Percentiles rank a stretch among this genome's conserved stretches.
Conservation (phyloP, 345 rosid species). For the Clausena lansium region DNA sequence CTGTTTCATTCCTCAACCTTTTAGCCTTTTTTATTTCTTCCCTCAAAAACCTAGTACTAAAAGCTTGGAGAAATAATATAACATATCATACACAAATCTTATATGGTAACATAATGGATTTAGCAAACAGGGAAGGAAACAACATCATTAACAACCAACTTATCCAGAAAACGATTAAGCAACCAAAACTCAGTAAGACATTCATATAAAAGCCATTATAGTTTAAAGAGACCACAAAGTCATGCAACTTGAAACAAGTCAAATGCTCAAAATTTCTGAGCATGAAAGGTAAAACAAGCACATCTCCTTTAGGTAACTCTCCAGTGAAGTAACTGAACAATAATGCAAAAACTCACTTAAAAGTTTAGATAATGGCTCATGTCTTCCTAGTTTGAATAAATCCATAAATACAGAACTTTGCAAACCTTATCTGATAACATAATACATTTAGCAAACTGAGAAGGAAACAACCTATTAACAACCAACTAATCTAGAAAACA, state of each 20-base stretch:
- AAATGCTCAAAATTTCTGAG: too few relatives aligned
- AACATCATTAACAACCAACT: neutral
- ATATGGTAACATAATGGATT: neutral
- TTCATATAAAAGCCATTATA: neutral
- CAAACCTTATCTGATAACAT: neutral
- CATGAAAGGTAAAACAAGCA: too few relatives aligned
- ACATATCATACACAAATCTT: neutral
- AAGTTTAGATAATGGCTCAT: neutral
- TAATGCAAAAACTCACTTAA: neutral
- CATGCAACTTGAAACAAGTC: neutral
- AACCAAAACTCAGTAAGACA: neutral
- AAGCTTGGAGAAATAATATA: neutral
- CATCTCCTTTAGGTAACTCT: neutral
- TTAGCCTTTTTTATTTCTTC: neutral
- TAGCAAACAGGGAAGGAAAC: neutral
- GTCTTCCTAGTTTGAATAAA: neutral
- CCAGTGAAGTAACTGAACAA: neutral
- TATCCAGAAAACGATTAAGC: neutral
- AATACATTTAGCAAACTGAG: neutral
- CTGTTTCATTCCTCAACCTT: neutral
- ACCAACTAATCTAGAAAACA: neutral
- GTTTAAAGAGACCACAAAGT: neutral
- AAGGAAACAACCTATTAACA: neutral
- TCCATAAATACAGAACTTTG: neutral
- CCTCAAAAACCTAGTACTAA: neutral